Evolutionary conservation across 768 basidiomycete species (phyloP).

Genomic region (Panus rudis): DNA sequence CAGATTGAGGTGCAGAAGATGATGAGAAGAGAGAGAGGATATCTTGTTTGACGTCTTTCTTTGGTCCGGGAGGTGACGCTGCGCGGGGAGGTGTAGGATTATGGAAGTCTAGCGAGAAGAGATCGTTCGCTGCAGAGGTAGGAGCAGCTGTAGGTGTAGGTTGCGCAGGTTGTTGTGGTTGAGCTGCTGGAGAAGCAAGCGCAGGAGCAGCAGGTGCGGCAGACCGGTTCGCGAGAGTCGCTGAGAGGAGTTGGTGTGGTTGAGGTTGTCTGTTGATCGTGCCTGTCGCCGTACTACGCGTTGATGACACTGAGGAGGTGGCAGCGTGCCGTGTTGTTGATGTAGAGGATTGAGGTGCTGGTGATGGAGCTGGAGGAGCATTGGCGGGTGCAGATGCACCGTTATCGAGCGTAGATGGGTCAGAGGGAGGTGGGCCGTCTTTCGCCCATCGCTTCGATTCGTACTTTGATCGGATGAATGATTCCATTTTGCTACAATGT

Average conservation of each 20-base stretch:
- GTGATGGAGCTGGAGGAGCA: conserved; percentile 23
- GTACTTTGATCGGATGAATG: conserved; percentile 95
- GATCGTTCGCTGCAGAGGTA: conserved; percentile 45
- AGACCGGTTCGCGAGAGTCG: conserved; percentile 14
- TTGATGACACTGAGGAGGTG: conserved; percentile 1
- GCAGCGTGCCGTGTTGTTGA: conserved; percentile 14
- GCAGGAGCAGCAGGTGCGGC: conserved; percentile 11
- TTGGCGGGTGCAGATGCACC: conserved; percentile 20
- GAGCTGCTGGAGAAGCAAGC: conserved; percentile 5
- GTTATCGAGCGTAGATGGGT: conserved; percentile 73
- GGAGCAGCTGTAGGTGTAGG: conserved; percentile 16
- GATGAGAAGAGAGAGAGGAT: conserved; percentile 77
- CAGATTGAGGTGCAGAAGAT: conserved; percentile 23
- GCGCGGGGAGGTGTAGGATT: conserved; percentile 38
- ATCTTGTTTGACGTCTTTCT: conserved; percentile 77
- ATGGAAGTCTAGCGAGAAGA: conserved; percentile 86
- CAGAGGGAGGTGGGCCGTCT: conserved; percentile 77
- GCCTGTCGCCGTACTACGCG: conserved; percentile 11
- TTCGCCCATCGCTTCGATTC: conserved; percentile 89
- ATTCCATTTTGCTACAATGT: conserved; percentile 86
- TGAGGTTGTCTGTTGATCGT: conserved; percentile 42
- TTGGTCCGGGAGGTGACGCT: conserved; percentile 27
- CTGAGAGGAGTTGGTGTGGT: conserved; percentile 50
- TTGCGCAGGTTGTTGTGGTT: conserved; percentile 15
- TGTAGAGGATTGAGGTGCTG: conserved; percentile 10